These are phyloP conservation scores for Imleria badia DNA, from an alignment of 768 basidiomycete species.

Conservation along the genomic window DNA sequence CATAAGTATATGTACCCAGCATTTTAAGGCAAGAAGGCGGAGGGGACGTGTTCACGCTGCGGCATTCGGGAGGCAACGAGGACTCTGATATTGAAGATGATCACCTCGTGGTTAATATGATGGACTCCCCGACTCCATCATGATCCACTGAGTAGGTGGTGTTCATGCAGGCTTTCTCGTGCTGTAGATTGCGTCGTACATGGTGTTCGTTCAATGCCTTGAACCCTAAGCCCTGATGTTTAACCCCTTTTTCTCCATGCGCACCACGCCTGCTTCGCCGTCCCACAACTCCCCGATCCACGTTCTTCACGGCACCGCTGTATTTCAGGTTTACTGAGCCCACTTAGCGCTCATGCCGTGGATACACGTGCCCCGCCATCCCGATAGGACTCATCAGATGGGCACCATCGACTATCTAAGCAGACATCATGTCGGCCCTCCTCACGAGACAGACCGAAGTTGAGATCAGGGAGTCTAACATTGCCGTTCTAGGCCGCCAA, in stretches of 20 bases:
- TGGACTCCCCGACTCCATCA: slow-evolving; percentile 21
- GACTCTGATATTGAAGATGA: slow-evolving; percentile 26
- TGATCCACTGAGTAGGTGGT: slow-evolving; percentile 6
- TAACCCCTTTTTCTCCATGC: slow-evolving; percentile 1
- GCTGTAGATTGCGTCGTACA: slow-evolving; percentile 11
- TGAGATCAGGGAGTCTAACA: slow-evolving; percentile 63
- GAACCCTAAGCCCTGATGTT: slow-evolving; percentile 11
- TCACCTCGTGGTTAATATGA: slow-evolving; percentile 21
- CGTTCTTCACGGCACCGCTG: not conserved
- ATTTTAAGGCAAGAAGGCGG: slow-evolving; percentile 59
- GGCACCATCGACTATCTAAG: not conserved
- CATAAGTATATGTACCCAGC: slow-evolving; percentile 35
- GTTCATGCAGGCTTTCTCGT: slow-evolving; percentile 3
- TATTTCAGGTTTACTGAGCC: not conserved
- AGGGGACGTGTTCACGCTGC: slow-evolving; percentile 51
- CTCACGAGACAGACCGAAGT: slow-evolving; percentile 21
- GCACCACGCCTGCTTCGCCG: not conserved
- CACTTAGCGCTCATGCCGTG: slow-evolving; percentile 9
- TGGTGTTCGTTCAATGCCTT: not conserved
- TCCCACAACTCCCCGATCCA: not conserved
- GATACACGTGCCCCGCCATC: slow-evolving; percentile 17
- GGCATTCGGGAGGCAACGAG: slow-evolving; percentile 39
- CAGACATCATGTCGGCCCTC: slow-evolving; percentile 7
- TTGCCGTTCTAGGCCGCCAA: slow-evolving; percentile 55
- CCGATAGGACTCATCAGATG: not conserved